Percentiles rank a stretch among this genome's conserved stretches.
Evolutionary conservation across 2,329 filamentous ascomycete genomes (phyloP).

Genomic region (Cercospora berteroae): DNA sequence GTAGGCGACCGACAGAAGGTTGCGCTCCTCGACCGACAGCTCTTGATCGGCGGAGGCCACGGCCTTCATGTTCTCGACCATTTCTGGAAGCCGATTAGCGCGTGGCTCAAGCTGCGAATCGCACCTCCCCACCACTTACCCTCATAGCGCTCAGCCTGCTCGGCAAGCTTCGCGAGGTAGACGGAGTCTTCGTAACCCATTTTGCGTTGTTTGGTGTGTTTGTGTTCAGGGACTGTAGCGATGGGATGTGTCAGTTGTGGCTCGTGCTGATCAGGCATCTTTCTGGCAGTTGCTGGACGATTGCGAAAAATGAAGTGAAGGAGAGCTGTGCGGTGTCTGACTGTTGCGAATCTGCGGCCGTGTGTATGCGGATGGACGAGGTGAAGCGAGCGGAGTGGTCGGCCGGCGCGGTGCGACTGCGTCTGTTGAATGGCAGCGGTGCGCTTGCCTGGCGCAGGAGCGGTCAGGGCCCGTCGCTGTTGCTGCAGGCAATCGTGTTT

Average conservation of each 20-base stretch:
- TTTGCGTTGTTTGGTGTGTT: constrained; percentile 37
- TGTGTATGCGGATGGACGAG: not conserved
- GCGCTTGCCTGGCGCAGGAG: constrained; percentile 6
- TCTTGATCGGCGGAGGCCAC: constrained; percentile 76
- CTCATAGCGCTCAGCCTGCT: constrained; percentile 99
- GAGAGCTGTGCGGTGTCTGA: not conserved
- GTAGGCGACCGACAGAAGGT: constrained; percentile 96
- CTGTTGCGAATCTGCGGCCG: not conserved
- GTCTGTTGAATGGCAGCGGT: not conserved
- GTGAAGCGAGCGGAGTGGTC: not conserved
- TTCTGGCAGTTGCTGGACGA: not conserved
- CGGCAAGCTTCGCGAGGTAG: constrained; percentile 99
- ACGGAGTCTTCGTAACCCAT: constrained; percentile 99
- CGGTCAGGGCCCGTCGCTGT: constrained; percentile 5
- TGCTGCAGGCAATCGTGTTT: not conserved
- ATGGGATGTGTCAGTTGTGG: constrained; percentile 3
- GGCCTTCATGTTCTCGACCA: constrained; percentile 99
- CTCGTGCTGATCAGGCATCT: constrained; percentile 1
- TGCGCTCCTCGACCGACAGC: constrained; percentile 84
- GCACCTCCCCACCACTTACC: constrained; percentile 54
- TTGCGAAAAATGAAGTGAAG: constrained; percentile 4
- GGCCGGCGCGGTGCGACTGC: not conserved
- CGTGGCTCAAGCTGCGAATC: constrained; percentile 28
- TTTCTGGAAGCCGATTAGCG: constrained; percentile 64
- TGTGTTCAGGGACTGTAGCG: constrained; percentile 9